A percentile compares a stretch with the other conserved stretches of the same genome.
phyloP scores from a whole-genome alignment of 139 green algal species.

The Zygnema cylindricum region DNA sequence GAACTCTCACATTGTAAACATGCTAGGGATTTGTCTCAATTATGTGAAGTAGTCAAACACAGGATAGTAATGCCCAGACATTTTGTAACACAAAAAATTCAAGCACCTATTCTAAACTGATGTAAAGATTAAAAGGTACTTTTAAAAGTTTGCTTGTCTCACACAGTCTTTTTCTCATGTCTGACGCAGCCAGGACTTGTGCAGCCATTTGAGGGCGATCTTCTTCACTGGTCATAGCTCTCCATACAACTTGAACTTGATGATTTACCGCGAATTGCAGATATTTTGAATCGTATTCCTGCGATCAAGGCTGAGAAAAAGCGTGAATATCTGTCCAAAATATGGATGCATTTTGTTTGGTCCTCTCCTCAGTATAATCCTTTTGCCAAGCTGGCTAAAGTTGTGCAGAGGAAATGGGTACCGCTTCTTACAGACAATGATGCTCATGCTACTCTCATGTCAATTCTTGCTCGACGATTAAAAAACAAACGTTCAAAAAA shows the following conservation, averaged over 20 bases:
- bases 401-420: neutral
- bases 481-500: too few species aligned
- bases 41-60: too few species aligned
- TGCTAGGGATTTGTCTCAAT: too few species aligned
- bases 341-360: too few species aligned
- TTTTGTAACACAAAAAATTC: too few species aligned
- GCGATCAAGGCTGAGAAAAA: neutral
- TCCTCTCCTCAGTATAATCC: neutral
- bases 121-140: too few species aligned
- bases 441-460: neutral
- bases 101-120: too few species aligned
- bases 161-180: too few species aligned
- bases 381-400: neutral
- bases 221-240: constrained; percentile 20
- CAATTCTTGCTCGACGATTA: neutral
- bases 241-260: neutral
- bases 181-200: constrained; percentile 3
- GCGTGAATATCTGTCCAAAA: neutral
- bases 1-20: too few species aligned
- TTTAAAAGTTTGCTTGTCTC: too few species aligned
- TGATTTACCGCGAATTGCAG: constrained; percentile 17
- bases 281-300: constrained; percentile 10
- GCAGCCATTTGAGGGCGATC: constrained; percentile 34
- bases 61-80: too few species aligned
- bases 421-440: neutral